Percentiles rank a stretch among this genome's conserved stretches.
phyloP scores from a whole-genome alignment of 192 early-diverging fungal species.

The Neocallimastix lanati region DNA sequence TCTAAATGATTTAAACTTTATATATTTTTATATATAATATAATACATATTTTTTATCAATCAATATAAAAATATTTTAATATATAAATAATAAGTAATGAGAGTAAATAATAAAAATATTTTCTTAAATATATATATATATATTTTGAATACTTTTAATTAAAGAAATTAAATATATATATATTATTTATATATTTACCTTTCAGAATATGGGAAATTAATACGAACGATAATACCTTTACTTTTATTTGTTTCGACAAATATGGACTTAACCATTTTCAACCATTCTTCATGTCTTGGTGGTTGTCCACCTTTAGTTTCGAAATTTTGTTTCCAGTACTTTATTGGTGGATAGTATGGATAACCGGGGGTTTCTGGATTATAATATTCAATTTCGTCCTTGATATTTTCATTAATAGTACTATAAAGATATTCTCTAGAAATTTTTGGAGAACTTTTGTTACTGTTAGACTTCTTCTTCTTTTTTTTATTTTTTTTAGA shows the following conservation, averaged over 20 bases:
- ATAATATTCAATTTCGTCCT: not conserved
- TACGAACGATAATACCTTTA: not conserved
- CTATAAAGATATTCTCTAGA: not conserved
- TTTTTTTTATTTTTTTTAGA: not conserved
- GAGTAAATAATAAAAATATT: no score
- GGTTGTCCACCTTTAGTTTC: not conserved
- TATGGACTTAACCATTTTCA: not conserved
- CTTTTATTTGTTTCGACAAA: not conserved
- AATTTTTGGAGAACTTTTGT: not conserved
- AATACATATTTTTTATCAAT: no score
- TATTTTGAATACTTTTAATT: no score
- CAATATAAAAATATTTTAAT: no score
- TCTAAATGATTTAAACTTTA: not conserved
- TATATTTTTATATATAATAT: no score
- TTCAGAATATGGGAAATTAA: not conserved
- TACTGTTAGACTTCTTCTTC: not conserved
- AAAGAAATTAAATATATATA: no score
- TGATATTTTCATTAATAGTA: not conserved
- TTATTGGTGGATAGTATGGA: not conserved
- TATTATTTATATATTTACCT: not conserved
- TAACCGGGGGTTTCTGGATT: not conserved
- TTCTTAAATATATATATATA: no score
- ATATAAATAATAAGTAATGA: no score
- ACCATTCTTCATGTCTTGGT: not conserved
- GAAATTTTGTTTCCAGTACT: not conserved